These are phyloP conservation scores for Dryas integrifolia DNA, from an alignment of 331 rosid genomes.

Conservation along the genomic window DNA sequence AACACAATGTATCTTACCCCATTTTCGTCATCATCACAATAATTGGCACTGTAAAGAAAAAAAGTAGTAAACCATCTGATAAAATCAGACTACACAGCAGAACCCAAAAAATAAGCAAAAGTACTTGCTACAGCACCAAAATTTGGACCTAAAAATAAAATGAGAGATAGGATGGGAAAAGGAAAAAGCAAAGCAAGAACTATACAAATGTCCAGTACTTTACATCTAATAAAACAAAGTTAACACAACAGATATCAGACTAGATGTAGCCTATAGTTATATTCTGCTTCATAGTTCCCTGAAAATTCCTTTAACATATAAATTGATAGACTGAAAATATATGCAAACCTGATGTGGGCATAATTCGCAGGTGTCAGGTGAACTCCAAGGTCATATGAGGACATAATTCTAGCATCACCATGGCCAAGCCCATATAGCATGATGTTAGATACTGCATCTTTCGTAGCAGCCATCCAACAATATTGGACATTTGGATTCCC, in stretches of 20 bases:
- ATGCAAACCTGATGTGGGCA: conserved; percentile 16
- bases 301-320: neutral
- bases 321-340: neutral
- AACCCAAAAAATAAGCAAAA: neutral
- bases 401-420: neutral
- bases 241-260: too few relatives aligned
- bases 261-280: neutral
- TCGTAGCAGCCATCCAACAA: conserved; percentile 24
- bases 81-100: neutral
- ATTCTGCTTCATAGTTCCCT: neutral
- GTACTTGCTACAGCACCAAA: neutral
- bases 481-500: conserved; percentile 18
- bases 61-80: neutral
- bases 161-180: neutral
- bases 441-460: neutral
- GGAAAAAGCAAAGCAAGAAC: neutral
- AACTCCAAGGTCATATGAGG: conserved; percentile 16
- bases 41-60: conserved; percentile 22
- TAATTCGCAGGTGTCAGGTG: conserved; percentile 12
- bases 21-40: conserved; percentile 20
- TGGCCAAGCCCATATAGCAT: conserved; percentile 17
- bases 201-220: neutral
- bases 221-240: neutral
- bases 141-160: neutral
- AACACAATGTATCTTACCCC: conserved; percentile 19